A percentile compares a stretch with the other conserved stretches of the same genome.
These are phyloP conservation scores for Aspergillus ibericus DNA, from an alignment of 2,329 filamentous ascomycete species.

Conservation along the genomic window DNA sequence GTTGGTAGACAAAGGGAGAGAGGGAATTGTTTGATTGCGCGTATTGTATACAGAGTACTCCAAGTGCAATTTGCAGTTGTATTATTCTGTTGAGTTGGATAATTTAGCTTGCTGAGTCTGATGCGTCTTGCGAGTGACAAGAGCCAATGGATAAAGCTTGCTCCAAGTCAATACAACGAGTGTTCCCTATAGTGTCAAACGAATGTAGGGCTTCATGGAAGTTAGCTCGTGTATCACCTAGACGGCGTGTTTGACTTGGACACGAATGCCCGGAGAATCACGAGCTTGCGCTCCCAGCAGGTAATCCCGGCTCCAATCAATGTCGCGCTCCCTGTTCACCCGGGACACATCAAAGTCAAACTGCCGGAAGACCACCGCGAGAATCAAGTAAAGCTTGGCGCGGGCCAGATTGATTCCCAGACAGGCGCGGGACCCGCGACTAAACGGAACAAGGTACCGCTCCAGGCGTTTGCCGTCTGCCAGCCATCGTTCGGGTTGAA, in stretches of 20 bases:
- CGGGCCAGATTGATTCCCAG: conserved; percentile 9
- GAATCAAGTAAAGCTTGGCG: conserved; percentile 9
- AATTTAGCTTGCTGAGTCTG: no score
- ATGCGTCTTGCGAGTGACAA: no score
- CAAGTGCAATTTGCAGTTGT: no score
- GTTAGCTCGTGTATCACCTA: no score
- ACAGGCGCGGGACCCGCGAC: not conserved
- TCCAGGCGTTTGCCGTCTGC: not conserved
- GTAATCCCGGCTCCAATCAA: conserved; percentile 1
- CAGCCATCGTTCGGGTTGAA: conserved; percentile 6
- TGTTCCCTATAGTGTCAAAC: no score
- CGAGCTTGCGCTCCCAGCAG: conserved; percentile 2
- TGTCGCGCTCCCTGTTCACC: not conserved
- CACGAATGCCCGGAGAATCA: conserved; percentile 2
- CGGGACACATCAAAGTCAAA: conserved; percentile 2
- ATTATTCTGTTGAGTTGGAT: no score
- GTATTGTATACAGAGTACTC: no score
- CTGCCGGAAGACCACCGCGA: conserved; percentile 6
- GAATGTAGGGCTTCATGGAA: no score
- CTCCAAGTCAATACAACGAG: no score
- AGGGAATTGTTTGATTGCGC: no score
- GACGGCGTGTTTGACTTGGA: not conserved
- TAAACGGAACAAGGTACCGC: conserved; percentile 5
- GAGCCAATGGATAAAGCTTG: no score
- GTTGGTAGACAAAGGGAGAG: no score